These are phyloP conservation scores for Chlorella sp. DNA, from an alignment of 139 green algal genomes.

Conservation along the genomic window DNA sequence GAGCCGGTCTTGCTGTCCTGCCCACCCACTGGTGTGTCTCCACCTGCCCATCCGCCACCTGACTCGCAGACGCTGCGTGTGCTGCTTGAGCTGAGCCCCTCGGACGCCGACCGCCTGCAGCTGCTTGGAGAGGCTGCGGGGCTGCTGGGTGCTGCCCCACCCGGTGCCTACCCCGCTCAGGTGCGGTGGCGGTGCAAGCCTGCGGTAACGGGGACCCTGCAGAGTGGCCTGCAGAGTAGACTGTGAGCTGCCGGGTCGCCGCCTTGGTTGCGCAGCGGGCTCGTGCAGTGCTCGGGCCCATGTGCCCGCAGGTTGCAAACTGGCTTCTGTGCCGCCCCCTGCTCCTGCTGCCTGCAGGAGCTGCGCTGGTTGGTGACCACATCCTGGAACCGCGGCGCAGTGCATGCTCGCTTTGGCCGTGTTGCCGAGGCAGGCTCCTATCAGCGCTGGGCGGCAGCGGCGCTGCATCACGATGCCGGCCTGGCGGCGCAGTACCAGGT, in stretches of 20 bases:
- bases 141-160: neutral
- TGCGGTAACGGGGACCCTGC: no score
- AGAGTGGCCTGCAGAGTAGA: no score
- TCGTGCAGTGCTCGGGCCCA: no score
- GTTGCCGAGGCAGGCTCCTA: constrained; percentile 10
- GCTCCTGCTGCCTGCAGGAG: no score
- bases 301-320: no score
- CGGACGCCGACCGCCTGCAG: constrained; percentile 19
- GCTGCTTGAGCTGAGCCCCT: constrained; percentile 20
- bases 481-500: constrained; percentile 20
- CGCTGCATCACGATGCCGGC: constrained; percentile 11
- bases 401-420: constrained; percentile 18
- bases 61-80: constrained; percentile 11
- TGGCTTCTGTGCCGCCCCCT: no score
- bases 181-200: neutral
- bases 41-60: no score
- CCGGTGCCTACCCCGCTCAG: constrained; percentile 9
- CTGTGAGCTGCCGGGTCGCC: no score
- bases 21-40: no score
- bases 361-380: constrained; percentile 35
- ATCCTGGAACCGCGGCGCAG: constrained; percentile 42
- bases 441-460: constrained; percentile 20
- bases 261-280: no score
- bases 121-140: constrained; percentile 12
- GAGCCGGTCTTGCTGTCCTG: no score